phyloP scores from a whole-genome alignment of 139 green algal genomes.

The Chlorella vulgaris region DNA sequence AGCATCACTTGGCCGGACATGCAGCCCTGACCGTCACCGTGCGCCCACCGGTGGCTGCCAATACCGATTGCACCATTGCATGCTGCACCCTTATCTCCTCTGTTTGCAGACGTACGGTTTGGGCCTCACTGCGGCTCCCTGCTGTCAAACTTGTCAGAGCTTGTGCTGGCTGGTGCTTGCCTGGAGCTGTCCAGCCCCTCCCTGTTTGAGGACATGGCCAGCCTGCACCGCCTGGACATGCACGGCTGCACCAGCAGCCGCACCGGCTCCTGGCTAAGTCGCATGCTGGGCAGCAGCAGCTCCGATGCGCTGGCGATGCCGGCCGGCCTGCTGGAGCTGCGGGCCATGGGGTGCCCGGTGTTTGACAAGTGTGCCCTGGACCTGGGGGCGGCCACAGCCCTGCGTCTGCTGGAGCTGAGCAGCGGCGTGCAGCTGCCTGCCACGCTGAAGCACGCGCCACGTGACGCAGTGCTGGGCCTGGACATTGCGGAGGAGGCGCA shows the following conservation, averaged over 20 bases:
- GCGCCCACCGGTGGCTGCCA: background rate
- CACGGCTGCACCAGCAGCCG: slow-evolving; percentile 17
- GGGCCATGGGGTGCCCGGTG: slow-evolving; percentile 5
- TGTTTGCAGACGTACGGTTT: slow-evolving; percentile 11
- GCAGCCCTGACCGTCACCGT: background rate
- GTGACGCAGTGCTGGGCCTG: slow-evolving; percentile 1
- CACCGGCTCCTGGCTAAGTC: slow-evolving; percentile 19
- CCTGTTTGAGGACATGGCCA: slow-evolving; percentile 18
- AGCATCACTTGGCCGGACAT: background rate
- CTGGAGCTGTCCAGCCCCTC: slow-evolving; percentile 22
- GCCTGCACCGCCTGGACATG: slow-evolving; percentile 18
- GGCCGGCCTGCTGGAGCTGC: background rate
- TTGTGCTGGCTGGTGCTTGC: background rate
- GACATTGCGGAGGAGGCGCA: slow-evolving; percentile 23
- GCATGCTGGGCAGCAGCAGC: background rate
- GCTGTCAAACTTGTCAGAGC: background rate
- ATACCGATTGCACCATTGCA: background rate
- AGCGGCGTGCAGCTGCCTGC: slow-evolving; percentile 15
- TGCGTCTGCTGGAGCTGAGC: slow-evolving; percentile 16
- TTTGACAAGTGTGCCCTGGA: slow-evolving; percentile 30
- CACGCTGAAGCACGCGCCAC: slow-evolving; percentile 19
- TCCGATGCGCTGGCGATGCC: background rate
- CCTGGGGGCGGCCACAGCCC: background rate
- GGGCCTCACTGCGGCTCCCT: slow-evolving; percentile 27
- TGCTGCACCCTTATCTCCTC: background rate